Conservation (phyloP, 768 basidiomycete genomes). For the Suillus variegatus region DNA sequence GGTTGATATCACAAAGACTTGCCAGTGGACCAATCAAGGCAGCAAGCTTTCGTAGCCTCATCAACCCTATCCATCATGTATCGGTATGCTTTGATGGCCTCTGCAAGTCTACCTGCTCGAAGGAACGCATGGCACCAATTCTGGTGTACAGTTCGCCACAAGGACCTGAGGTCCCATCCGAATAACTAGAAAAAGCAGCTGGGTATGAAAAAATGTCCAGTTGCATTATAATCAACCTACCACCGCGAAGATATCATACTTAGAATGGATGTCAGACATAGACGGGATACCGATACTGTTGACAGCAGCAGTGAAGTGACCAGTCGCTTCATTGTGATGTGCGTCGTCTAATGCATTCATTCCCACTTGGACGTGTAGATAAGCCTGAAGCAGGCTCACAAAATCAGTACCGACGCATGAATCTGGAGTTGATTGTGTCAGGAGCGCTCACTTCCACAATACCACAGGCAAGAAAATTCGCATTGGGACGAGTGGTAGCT, state of each 20-base stretch:
- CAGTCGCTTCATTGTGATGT: background rate
- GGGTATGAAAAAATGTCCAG: background rate
- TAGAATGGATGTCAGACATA: background rate
- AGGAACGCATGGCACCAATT: background rate
- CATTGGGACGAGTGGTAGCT: background rate
- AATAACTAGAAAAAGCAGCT: background rate
- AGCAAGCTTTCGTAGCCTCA: background rate
- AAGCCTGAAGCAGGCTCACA: background rate
- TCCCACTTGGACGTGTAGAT: constrained; percentile 1
- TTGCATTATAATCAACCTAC: background rate
- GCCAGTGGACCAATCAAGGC: background rate
- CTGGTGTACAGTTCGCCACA: background rate
- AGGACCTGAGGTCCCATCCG: background rate
- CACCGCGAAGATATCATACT: background rate
- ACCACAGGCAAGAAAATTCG: background rate
- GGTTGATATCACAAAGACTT: background rate
- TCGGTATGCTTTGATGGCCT: background rate
- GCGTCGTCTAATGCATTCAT: background rate
- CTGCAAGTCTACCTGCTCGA: background rate
- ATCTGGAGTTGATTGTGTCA: background rate
- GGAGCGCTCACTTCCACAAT: background rate
- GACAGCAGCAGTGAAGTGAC: background rate
- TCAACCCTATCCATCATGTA: background rate
- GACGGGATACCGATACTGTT: background rate
- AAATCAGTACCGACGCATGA: background rate